Evolutionary conservation across 345 rosid genomes (phyloP), one percentile per base, ranked within the genome.

Genomic region (Balakata baccata): DNA sequence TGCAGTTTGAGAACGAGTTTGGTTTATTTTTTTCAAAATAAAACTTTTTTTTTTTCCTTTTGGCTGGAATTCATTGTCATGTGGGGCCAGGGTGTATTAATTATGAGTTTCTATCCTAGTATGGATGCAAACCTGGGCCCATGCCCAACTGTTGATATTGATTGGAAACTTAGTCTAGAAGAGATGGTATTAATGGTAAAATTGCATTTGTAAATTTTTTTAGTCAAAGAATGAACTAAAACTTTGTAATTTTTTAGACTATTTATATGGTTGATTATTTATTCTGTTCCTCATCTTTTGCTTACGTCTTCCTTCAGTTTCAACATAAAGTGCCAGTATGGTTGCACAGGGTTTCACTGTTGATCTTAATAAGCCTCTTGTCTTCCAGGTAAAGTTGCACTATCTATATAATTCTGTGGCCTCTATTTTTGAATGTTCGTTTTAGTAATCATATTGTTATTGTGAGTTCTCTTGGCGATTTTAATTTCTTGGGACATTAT

Each of bases 291-390:
- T 6, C 18, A 22, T 18, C 11, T 76, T 37, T 71, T 34, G 22
- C 20, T 3, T 51, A 13, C 29, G 18, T 72, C 37, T 74, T 22
- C 51, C 57, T 57, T 16, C 49, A 79, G 84, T 60, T 73, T 18
- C 70, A 73, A 53, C 34, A 64, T 47, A 72, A 75, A 80, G 59
- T 59, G 71, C 67, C 66, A 81, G 84, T 86, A 94, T 94, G 98
- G 98, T 90, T 13, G 97, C 91, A 18, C 85, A 87, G 66, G 88
- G 82, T 37, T 92, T 85, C 80, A 88, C 85, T 0, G 97, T 94
- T 34, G 97, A 92, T 84, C 90, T 94, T 80, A 65, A 89, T 76
- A 92, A 92, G 77, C 87, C 97, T 70, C 95, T 92, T 29, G 98
- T 94, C 67, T 89, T 89, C 88, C 98, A 94, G 97, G 98, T 92